Percentiles rank a stretch among this genome's conserved stretches.
Conservation (phyloP, 2,329 filamentous ascomycete genomes). For the Xylaria sp. region DNA sequence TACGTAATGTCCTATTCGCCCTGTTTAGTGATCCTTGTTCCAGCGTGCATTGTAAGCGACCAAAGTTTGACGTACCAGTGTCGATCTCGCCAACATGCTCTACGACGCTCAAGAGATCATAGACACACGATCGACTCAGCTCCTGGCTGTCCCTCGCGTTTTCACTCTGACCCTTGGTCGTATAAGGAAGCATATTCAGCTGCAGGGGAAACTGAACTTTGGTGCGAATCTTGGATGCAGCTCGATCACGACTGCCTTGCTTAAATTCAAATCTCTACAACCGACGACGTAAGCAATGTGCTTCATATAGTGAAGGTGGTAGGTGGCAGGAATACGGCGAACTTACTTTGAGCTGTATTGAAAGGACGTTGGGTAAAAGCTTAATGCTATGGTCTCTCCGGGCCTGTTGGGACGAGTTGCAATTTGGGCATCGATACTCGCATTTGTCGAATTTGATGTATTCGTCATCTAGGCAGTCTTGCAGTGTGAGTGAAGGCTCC, state of each 20-base stretch:
- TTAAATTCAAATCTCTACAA: slow-evolving; percentile 77
- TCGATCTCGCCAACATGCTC: slow-evolving; percentile 95
- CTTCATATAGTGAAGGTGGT: no score
- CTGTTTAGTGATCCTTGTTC: slow-evolving; percentile 3
- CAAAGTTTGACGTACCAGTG: slow-evolving; percentile 63
- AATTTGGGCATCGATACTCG: slow-evolving; percentile 87
- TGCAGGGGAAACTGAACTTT: slow-evolving; percentile 86
- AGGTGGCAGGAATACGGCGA: neutral
- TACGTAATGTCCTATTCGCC: slow-evolving; percentile 76
- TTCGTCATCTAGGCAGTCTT: slow-evolving; percentile 83
- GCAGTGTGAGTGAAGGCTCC: slow-evolving; percentile 65
- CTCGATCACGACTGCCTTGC: slow-evolving; percentile 70
- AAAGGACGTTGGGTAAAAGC: slow-evolving; percentile 85
- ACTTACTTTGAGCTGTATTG: slow-evolving; percentile 88
- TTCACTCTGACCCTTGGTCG: slow-evolving; percentile 69
- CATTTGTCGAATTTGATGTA: slow-evolving; percentile 90
- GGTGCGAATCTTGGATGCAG: slow-evolving; percentile 87
- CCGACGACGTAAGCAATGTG: slow-evolving; percentile 11
- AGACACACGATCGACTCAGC: slow-evolving; percentile 75
- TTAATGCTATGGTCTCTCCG: slow-evolving; percentile 87
- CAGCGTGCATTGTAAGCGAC: neutral
- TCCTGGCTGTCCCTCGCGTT: slow-evolving; percentile 64
- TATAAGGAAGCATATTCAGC: slow-evolving; percentile 92
- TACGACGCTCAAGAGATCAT: slow-evolving; percentile 89
- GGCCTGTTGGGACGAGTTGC: slow-evolving; percentile 80